Base-by-base conservation (phyloP, 225 moss, liverwort and hornwort genomes). In the Sphagnum tenellum region DNA sequence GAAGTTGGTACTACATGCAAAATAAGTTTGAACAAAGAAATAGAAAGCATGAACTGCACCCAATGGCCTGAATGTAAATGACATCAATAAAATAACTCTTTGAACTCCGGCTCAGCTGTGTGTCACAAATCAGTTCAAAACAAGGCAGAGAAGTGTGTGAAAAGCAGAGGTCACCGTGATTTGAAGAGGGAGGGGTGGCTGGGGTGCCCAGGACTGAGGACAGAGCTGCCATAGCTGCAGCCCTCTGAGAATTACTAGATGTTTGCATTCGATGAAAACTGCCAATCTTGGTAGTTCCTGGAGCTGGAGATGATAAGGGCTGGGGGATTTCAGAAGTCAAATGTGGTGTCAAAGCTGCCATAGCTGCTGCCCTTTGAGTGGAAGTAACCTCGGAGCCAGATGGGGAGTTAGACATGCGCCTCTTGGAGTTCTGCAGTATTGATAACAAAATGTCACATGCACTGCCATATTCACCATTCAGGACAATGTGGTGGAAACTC, bases 161-260 rank as follows among this genome's bases (percentile, higher is more conserved):
- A 52, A 52, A 52, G 52, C 52, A 52, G 9, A 52, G 9, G 52
- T 52, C 52, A 85, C 85, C 76, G 62, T 76, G 62, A 70, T 62
- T 69, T 50, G 70, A 60, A 50, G 71, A 57, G 47, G 73, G 45
- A 49, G 49, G 2, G 65, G 71, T 70, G 63, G 77, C 7, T 77
- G 80, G 77, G 13, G 77, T 48, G 66, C 81, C 84, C 44, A 92
- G 78, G 71, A 83, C 88, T 59, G 73, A 81, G 68, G 96, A 90
- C 13, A 98, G 82, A 47, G 96, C 92, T 68, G 96, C 92, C 83
- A 98, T 77, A 55, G 96, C 96, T 66, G 95, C 86, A 69, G 92
- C 86, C 76, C 89, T 84, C 76, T 94, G 94, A 78, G 94, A 94
- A 66, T 69, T 72, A 14, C 49, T 72, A 56, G 70, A 50, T 64